phyloP scores from a whole-genome alignment of 2,329 filamentous ascomycete species.

The Aspergillus thermomutatus region DNA sequence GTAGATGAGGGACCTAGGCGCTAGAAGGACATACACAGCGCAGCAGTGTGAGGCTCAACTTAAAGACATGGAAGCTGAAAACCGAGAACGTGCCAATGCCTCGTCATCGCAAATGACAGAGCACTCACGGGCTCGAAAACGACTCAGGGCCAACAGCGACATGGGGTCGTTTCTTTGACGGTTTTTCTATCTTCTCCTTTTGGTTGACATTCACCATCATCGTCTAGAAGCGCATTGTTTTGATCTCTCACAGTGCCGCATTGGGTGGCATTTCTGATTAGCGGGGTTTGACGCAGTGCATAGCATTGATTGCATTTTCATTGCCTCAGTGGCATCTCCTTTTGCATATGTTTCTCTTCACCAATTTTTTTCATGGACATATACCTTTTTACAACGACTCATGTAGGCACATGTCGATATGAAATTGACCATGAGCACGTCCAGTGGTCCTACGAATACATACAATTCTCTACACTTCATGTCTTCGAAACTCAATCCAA shows the following conservation, averaged over 20 bases:
- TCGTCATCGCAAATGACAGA: constrained; percentile 23
- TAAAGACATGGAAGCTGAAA: constrained; percentile 21
- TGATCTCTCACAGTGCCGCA: neutral
- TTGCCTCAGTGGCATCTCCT: neutral
- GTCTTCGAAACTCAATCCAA: neutral
- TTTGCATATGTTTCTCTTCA: neutral
- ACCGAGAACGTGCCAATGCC: constrained; percentile 13
- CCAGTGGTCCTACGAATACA: neutral
- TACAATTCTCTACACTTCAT: neutral
- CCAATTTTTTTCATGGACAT: neutral
- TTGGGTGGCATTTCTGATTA: neutral
- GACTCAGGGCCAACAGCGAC: constrained; percentile 1
- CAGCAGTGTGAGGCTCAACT: constrained; percentile 37
- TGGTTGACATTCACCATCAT: neutral
- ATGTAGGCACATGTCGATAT: neutral
- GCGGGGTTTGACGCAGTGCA: neutral
- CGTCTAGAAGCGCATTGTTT: neutral
- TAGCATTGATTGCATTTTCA: neutral
- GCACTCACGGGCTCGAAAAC: constrained; percentile 16
- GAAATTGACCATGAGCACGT: neutral
- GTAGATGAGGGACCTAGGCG: constrained; percentile 35
- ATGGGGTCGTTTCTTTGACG: constrained; percentile 1
- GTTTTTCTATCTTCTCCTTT: neutral
- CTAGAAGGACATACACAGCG: constrained; percentile 30
- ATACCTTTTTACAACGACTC: neutral